Percentiles rank a stretch among this genome's conserved stretches.
These are phyloP conservation scores for Rhynchosporium graminicola DNA, from an alignment of 2,329 filamentous ascomycete genomes.

Conservation along the genomic window DNA sequence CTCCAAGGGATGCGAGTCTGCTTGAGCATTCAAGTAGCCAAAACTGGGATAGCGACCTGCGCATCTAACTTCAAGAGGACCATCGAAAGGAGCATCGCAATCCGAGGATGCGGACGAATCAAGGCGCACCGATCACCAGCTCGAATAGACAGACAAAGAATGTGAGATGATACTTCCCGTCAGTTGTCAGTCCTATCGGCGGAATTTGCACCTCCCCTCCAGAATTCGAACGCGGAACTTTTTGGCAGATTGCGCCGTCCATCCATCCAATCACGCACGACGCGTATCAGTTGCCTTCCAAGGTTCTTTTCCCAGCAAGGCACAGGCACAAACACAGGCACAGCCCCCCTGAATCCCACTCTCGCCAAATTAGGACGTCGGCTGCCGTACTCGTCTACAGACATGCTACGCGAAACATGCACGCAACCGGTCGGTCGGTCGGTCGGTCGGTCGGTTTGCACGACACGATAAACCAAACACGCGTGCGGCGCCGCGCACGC, in stretches of 20 bases:
- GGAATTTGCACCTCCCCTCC: not conserved
- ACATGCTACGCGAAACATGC: not conserved
- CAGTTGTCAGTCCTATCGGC: slow-evolving; percentile 8
- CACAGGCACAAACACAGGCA: not conserved
- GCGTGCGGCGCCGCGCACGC: no score
- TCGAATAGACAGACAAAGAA: not conserved
- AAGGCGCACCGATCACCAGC: no score
- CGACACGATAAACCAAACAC: no score
- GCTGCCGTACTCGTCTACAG: slow-evolving; percentile 7
- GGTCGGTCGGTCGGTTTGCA: no score
- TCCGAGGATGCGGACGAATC: not conserved
- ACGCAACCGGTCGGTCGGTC: not conserved
- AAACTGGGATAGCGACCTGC: no score
- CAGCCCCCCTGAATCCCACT: slow-evolving; percentile 9
- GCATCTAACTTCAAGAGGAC: no score
- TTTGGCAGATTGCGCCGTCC: not conserved
- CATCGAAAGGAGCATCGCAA: not conserved
- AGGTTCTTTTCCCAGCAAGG: not conserved
- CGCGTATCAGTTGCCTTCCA: not conserved
- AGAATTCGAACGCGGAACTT: slow-evolving; percentile 4
- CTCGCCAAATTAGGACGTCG: not conserved
- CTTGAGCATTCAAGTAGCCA: no score
- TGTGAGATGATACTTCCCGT: not conserved
- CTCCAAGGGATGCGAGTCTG: no score
- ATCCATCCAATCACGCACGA: not conserved